Evolutionary conservation across 768 basidiomycete genomes (phyloP).

Genomic region (Strobilomyces dryophilus): DNA sequence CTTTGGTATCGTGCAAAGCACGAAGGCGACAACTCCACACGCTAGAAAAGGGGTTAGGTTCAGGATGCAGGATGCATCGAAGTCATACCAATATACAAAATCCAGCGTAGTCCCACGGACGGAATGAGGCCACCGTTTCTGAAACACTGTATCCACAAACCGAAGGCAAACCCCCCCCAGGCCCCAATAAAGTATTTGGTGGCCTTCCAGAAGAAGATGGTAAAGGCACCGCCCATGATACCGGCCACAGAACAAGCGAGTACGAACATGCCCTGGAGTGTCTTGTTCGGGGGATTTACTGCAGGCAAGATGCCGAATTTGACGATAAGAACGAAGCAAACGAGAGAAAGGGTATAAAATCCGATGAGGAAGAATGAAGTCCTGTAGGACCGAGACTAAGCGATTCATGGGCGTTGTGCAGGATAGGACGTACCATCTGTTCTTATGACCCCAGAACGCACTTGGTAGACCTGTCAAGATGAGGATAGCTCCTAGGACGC

Average conservation of each 20-base stretch:
- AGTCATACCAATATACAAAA: conserved; percentile 72
- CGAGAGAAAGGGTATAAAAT: conserved; percentile 83
- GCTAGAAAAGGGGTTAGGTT: conserved; percentile 37
- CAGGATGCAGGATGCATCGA: conserved; percentile 16
- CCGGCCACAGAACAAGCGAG: conserved; percentile 78
- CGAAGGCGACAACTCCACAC: conserved; percentile 73
- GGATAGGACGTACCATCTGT: conserved; percentile 67
- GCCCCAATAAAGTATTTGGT: conserved; percentile 72
- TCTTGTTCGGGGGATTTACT: conserved; percentile 72
- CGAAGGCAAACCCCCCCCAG: conserved; percentile 74
- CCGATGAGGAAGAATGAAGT: conserved; percentile 92
- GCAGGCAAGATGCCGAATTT: conserved; percentile 84
- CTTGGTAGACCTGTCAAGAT: conserved; percentile 88
- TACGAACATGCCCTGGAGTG: conserved; percentile 86
- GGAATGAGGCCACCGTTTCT: conserved; percentile 76
- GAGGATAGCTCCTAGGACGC: conserved; percentile 81
- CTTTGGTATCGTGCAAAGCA: conserved; percentile 79
- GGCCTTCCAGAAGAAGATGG: conserved; percentile 92
- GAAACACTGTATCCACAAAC: conserved; percentile 85
- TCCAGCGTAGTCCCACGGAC: conserved; percentile 80
- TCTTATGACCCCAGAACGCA: conserved; percentile 92
- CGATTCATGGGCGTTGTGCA: neutral
- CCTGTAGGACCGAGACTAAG: conserved; percentile 41
- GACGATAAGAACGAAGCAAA: conserved; percentile 83
- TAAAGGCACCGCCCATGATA: conserved; percentile 75